Base-by-base conservation (phyloP, 441 rosid genomes). In the Gossypium davidsonii region DNA sequence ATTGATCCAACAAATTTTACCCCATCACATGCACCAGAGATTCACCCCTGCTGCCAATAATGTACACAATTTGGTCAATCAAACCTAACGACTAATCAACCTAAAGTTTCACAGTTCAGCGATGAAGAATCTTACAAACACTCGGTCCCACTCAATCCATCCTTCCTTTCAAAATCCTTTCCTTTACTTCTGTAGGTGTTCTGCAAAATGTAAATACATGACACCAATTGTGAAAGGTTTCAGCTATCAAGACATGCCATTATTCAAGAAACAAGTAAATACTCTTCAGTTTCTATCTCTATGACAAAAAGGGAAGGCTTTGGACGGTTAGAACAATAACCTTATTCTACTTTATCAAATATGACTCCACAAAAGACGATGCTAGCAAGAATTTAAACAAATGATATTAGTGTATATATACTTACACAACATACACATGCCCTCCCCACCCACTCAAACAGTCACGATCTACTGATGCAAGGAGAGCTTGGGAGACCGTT, bases 371-470 rank as follows among this genome's bases (percentile, higher is more conserved):
- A 17, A 31, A 55, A 44, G n/a, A 31, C 6, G 34, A 31, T 31
- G 34, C 34, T 31, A 28, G 31, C 31, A 28, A 28, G 31, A 28
- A 28, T 28, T 3, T 28, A 4, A 31, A 31, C 34, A 31, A 31
- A 31, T 31, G 34, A 31, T 31, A 31, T 31, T 5, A 31, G 6
- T 70, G 0, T 34, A 23, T 37, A 71, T 62, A 78, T 57, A 71
- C 97, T 89, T 91, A 95, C 98, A 95, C 95, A 83, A 95, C 83
- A 75, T 92, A 95, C 75, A 92, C 92, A 63, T 91, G 95, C 52
- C 98, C 97, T 79, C 99, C 99, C 99, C 98, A 92, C 42, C 99
- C 98, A 84, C 97, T 91, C 74, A 95, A 79, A 77, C 98, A 95
- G 83, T 95, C 99, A 70, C 96, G 89, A 81, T 92, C 98, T 3